Evolutionary conservation across 148 eudicot genomes (phyloP).

Genomic region (Beta vulgaris): DNA sequence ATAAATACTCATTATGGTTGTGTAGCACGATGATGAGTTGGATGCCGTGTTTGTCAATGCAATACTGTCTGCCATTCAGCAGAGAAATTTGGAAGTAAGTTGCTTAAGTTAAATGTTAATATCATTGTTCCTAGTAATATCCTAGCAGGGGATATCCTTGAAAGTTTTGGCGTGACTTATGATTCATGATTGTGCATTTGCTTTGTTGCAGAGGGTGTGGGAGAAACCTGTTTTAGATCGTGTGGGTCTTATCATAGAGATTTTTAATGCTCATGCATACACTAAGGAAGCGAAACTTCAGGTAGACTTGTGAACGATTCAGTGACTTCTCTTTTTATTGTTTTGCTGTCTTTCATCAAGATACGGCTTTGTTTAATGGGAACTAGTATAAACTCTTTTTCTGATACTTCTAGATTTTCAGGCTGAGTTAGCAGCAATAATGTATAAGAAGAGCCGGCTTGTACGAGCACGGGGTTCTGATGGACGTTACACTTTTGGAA

Average conservation of each 20-base stretch:
- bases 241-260: slow-evolving; percentile 85
- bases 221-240: slow-evolving; percentile 88
- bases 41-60: slow-evolving; percentile 92
- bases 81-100: slow-evolving; percentile 85
- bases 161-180: neutral
- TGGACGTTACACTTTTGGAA: slow-evolving; percentile 84
- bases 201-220: slow-evolving; percentile 65
- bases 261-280: slow-evolving; percentile 94
- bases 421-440: slow-evolving; percentile 97
- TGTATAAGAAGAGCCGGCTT: slow-evolving; percentile 85
- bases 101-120: neutral
- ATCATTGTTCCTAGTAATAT: neutral
- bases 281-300: slow-evolving; percentile 95
- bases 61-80: slow-evolving; percentile 70
- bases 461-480: slow-evolving; percentile 73
- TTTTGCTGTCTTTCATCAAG: neutral
- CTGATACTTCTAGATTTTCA: slow-evolving; percentile 29
- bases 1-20: slow-evolving; percentile 16
- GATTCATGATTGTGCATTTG: neutral
- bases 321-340: neutral
- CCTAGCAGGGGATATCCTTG: neutral
- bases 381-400: neutral
- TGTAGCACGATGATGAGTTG: slow-evolving; percentile 54
- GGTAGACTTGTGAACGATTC: slow-evolving; percentile 32
- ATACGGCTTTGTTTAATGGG: neutral